phyloP scores from a whole-genome alignment of 208 protist species.

The Leishmania major region DNA sequence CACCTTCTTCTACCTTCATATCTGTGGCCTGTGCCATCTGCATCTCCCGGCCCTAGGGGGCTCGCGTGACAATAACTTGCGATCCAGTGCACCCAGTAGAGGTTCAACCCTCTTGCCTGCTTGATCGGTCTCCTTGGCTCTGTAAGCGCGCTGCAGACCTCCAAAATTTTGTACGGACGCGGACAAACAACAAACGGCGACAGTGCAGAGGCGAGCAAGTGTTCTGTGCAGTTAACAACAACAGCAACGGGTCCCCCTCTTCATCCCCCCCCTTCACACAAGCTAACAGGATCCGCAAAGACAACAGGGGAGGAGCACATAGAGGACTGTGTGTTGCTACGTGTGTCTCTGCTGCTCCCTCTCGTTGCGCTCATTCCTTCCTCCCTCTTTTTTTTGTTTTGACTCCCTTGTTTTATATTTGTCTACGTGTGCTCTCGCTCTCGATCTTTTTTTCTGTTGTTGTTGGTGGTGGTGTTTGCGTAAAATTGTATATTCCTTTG shows the following conservation, averaged over 20 bases:
- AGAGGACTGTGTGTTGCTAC: neutral
- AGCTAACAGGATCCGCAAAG: neutral
- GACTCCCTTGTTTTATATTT: neutral
- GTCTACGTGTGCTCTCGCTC: neutral
- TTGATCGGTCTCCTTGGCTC: neutral
- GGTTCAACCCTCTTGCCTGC: neutral
- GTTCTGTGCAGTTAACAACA: neutral
- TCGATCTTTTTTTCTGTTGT: conserved; percentile 6
- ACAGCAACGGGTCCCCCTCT: neutral
- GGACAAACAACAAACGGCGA: neutral
- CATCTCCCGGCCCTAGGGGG: too few species aligned
- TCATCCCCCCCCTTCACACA: neutral
- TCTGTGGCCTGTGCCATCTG: neutral
- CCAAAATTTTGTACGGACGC: neutral
- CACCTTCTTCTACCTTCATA: neutral
- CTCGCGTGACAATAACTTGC: too few species aligned
- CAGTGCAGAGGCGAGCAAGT: neutral
- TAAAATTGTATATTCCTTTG: neutral
- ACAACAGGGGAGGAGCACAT: neutral
- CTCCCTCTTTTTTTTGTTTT: neutral
- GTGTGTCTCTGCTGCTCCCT: neutral
- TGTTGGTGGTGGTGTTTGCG: conserved; percentile 1
- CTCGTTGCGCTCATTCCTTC: neutral
- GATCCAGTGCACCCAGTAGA: too few species aligned
- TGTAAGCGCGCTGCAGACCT: neutral